Evolutionary conservation across 164 flowering plant genomes (phyloP).

Genomic region (Vitis vinifera): ASM3070453v1 NC_081818.1:18007501-18008000

Average conservation of each 20-base stretch:
- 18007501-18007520: too few species aligned
- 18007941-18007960: constrained; percentile 1
- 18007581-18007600: too few species aligned
- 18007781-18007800: neutral
- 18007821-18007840: neutral
- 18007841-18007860: neutral
- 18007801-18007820: neutral
- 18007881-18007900: constrained; percentile 87
- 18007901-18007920: constrained; percentile 87
- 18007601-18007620: too few species aligned
- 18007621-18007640: too few species aligned
- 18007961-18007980: neutral
- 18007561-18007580: too few species aligned
- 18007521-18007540: too few species aligned
- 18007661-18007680: constrained; percentile 66
- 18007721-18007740: constrained; percentile 50
- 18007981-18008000: too few species aligned
- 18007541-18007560: too few species aligned
- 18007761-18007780: neutral
- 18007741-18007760: too few species aligned
- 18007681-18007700: constrained; percentile 91
- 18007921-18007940: constrained; percentile 97
- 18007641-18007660: constrained; percentile 5
- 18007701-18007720: constrained; percentile 95
- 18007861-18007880: constrained; percentile 44